A percentile compares a stretch with the other conserved stretches of the same genome.
Evolutionary conservation across 345 rosid species (phyloP).

Genomic region (rapeseed (Brassica napus)): DNA sequence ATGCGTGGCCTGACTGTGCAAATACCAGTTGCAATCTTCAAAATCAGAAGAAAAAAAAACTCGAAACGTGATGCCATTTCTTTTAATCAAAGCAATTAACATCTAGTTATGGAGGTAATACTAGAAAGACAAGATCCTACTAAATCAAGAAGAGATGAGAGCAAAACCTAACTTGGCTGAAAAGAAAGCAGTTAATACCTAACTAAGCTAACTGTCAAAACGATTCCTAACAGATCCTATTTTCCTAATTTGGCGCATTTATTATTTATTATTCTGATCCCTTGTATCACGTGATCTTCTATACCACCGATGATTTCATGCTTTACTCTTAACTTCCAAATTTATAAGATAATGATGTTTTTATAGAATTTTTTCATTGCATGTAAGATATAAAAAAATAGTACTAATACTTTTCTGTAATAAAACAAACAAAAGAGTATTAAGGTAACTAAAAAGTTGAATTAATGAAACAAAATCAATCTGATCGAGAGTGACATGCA

Average conservation of each 20-base stretch:
- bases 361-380: background rate
- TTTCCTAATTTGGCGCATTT: background rate
- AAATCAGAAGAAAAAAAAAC: background rate
- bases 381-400: background rate
- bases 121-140: background rate
- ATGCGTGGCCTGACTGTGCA: background rate
- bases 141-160: background rate
- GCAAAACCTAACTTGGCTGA: background rate
- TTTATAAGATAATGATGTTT: slow-evolving; percentile 1
- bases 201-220: slow-evolving; percentile 11
- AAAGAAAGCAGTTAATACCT: background rate
- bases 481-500: background rate
- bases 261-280: background rate
- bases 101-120: background rate
- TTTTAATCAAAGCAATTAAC: background rate
- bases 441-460: background rate
- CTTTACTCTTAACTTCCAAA: slow-evolving; percentile 4
- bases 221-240: slow-evolving; percentile 2
- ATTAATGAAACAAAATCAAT: background rate
- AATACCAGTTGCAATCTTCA: background rate
- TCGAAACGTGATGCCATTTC: background rate
- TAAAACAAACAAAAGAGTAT: background rate
- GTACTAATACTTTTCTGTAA: background rate
- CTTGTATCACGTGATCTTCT: slow-evolving; percentile 29
- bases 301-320: slow-evolving; percentile 16